These are phyloP conservation scores for Talaromyces sp. DNA, from an alignment of 2,329 filamentous ascomycete species.

Conservation along the genomic window DNA sequence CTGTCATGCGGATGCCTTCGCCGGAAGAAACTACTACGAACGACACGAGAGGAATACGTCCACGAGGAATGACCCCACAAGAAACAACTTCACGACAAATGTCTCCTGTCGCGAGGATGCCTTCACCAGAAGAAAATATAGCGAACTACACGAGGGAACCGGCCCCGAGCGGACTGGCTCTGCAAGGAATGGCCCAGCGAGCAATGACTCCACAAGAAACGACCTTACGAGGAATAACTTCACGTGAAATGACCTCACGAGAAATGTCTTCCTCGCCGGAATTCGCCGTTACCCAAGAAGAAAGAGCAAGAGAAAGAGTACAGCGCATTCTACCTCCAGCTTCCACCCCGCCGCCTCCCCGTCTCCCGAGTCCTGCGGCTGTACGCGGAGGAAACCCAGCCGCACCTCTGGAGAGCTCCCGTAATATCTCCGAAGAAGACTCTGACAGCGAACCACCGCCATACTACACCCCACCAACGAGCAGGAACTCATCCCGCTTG, in stretches of 20 bases:
- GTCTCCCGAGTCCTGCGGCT: background rate
- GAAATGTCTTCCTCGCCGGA: background rate
- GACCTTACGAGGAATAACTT: background rate
- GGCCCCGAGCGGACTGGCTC: too few species aligned
- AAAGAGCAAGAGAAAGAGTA: background rate
- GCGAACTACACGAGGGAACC: too few species aligned
- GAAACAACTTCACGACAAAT: too few species aligned
- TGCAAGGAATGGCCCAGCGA: too few species aligned
- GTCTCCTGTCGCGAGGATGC: too few species aligned
- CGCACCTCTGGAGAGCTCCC: background rate
- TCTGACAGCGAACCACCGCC: constrained; percentile 36
- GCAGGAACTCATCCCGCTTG: constrained; percentile 39
- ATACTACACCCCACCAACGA: constrained; percentile 40
- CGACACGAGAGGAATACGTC: background rate
- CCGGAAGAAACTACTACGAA: too few species aligned
- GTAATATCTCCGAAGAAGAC: background rate
- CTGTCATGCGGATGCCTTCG: too few species aligned
- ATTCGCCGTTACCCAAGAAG: background rate
- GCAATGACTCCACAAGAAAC: background rate
- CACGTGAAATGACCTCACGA: background rate
- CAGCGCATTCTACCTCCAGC: background rate
- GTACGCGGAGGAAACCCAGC: background rate
- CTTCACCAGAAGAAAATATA: too few species aligned
- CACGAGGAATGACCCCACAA: too few species aligned
- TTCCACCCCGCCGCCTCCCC: background rate